Evolutionary conservation across 2,329 filamentous ascomycete genomes (phyloP).

Genomic region (Helicocarpus griseus): DNA sequence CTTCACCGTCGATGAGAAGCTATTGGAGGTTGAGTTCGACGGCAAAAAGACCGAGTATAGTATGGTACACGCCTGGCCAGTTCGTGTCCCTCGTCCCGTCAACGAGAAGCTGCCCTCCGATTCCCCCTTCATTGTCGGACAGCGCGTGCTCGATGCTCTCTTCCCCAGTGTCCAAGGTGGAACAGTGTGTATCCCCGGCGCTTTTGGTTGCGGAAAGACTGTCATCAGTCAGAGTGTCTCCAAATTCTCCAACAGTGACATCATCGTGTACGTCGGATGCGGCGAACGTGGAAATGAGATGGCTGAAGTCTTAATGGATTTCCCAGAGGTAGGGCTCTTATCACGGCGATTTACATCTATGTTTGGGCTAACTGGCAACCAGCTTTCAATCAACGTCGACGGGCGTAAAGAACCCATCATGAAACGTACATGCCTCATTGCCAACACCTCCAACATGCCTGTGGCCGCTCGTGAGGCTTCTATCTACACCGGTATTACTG

Average conservation of each 20-base stretch:
- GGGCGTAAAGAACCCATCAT: conserved; percentile 97
- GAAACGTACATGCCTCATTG: conserved; percentile 97
- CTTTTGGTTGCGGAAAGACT: conserved; percentile 98
- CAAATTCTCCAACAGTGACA: conserved; percentile 99
- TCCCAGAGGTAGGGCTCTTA: conserved; percentile 58
- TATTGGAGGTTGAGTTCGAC: conserved; percentile 94
- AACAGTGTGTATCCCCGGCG: conserved; percentile 94
- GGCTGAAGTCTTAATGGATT: conserved; percentile 99
- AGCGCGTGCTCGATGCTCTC: conserved; percentile 89
- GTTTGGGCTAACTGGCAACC: conserved; percentile 1
- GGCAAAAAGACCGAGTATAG: conserved; percentile 87
- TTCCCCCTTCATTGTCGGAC: conserved; percentile 88
- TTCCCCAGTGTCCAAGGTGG: conserved; percentile 96
- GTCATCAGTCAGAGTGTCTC: conserved; percentile 98
- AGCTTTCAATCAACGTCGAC: conserved; percentile 84
- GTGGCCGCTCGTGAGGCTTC: conserved; percentile 96
- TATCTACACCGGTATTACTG: conserved; percentile 93
- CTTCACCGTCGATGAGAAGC: conserved; percentile 89
- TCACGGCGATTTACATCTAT: neutral
- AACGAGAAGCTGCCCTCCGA: conserved; percentile 86
- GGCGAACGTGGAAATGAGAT: conserved; percentile 98
- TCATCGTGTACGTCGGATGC: conserved; percentile 93
- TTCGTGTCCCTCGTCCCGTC: conserved; percentile 85
- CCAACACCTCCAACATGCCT: conserved; percentile 99
- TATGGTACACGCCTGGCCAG: conserved; percentile 99